phyloP scores from a whole-genome alignment of 805 yeast species.

The Isabelozyma gotoi region DNA sequence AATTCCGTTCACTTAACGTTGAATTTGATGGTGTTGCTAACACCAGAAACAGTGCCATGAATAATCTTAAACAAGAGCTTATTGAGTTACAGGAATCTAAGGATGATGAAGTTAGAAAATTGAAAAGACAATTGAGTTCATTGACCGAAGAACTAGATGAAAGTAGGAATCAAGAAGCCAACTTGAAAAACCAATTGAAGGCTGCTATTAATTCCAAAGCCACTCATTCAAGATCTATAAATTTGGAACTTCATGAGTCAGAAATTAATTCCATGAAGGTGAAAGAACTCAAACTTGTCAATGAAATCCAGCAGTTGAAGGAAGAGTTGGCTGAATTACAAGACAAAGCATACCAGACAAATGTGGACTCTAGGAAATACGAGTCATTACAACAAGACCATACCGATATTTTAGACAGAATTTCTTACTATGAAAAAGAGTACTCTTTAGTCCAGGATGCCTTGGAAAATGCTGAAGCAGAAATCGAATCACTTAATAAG shows the following conservation, averaged over 20 bases:
- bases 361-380: slow-evolving; percentile 11
- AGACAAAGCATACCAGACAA: slow-evolving; percentile 17
- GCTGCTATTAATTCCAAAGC: slow-evolving; percentile 12
- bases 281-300: slow-evolving; percentile 16
- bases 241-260: slow-evolving; percentile 14
- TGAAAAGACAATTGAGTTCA: slow-evolving; percentile 14
- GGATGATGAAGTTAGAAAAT: slow-evolving; percentile 8
- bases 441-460: slow-evolving; percentile 23
- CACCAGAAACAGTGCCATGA: slow-evolving; percentile 1
- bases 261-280: slow-evolving; percentile 21
- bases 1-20: slow-evolving; percentile 6
- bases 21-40: slow-evolving; percentile 4
- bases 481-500: slow-evolving; percentile 18
- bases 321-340: slow-evolving; percentile 28
- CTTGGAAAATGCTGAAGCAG: slow-evolving; percentile 20
- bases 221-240: slow-evolving; percentile 2
- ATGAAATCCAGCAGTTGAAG: slow-evolving; percentile 20
- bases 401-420: slow-evolving; percentile 23
- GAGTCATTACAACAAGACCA: slow-evolving; percentile 13
- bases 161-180: slow-evolving; percentile 20
- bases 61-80: slow-evolving; percentile 5
- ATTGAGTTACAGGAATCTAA: slow-evolving; percentile 11
- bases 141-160: slow-evolving; percentile 18
- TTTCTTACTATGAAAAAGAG: slow-evolving; percentile 27
- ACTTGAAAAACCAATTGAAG: slow-evolving; percentile 20